A percentile compares a stretch with the other conserved stretches of the same genome.
Conservation (phyloP, 2,329 filamentous ascomycete genomes). For the Zarea fungicola region DNA sequence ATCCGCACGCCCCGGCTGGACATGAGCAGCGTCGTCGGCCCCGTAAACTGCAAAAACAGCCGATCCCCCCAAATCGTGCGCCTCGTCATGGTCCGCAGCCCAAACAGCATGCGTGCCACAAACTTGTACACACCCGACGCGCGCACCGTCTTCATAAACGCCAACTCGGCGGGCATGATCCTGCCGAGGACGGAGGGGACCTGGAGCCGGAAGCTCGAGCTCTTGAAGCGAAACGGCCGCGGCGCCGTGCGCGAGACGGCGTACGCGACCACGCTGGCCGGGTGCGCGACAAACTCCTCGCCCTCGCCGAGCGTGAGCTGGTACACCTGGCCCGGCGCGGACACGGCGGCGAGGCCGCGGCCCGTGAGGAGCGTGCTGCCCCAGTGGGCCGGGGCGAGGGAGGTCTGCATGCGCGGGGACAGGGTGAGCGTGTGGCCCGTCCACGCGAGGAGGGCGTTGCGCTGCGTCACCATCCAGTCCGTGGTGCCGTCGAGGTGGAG, state of each 20-base stretch:
- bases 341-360: conserved; percentile 76
- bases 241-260: conserved; percentile 69
- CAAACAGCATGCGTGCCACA: conserved; percentile 59
- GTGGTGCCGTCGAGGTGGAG: conserved; percentile 88
- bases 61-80: conserved; percentile 90
- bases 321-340: conserved; percentile 85
- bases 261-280: conserved; percentile 89
- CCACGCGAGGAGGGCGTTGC: conserved; percentile 89
- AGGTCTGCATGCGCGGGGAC: conserved; percentile 67
- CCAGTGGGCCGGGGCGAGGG: conserved; percentile 80
- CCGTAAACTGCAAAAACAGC: conserved; percentile 84
- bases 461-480: conserved; percentile 91
- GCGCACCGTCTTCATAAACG: conserved; percentile 69
- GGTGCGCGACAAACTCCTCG: conserved; percentile 88
- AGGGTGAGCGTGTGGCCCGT: conserved; percentile 81
- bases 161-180: conserved; percentile 65
- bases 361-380: conserved; percentile 86
- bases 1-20: conserved; percentile 80
- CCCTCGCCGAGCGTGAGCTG: conserved; percentile 73
- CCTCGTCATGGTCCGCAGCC: conserved; percentile 68
- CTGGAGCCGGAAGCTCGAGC: conserved; percentile 70
- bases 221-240: conserved; percentile 79
- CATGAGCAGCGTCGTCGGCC: conserved; percentile 78
- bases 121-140: conserved; percentile 68
- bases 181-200: conserved; percentile 62